These are phyloP conservation scores for Oehlia diaphana DNA, from an alignment of 192 early-diverging fungal genomes.

Conservation along the genomic window DNA sequence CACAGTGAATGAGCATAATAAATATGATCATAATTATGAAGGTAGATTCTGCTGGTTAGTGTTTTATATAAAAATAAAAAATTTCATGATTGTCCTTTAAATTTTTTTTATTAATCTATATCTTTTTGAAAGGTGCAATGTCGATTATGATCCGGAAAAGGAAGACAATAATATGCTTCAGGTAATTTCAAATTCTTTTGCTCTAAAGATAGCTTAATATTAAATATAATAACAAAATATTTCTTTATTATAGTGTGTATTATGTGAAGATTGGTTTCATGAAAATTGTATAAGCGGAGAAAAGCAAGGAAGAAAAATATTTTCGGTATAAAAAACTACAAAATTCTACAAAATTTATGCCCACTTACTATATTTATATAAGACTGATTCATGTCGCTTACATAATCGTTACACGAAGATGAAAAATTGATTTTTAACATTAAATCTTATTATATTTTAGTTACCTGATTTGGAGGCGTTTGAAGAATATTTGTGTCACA, in stretches of 20 bases:
- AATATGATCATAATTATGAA: conserved; percentile 82
- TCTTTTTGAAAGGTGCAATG: conserved; percentile 61
- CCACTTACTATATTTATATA: not conserved
- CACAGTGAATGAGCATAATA: conserved; percentile 64
- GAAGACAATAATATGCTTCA: conserved; percentile 76
- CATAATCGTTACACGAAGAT: not conserved
- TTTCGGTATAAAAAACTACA: not conserved
- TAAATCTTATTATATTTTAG: conserved; percentile 30
- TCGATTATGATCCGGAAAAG: conserved; percentile 67
- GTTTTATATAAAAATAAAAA: not conserved
- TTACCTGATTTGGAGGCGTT: conserved; percentile 55
- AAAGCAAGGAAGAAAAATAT: conserved; percentile 1
- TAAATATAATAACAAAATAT: not conserved
- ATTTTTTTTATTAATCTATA: not conserved
- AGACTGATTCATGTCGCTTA: not conserved
- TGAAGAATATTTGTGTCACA: conserved; percentile 70
- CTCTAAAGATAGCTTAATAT: not conserved
- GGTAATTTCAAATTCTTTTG: conserved; percentile 8
- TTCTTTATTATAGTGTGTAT: conserved; percentile 63
- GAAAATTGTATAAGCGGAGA: conserved; percentile 64
- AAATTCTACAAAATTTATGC: conserved; percentile 17
- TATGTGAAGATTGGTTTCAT: conserved; percentile 89
- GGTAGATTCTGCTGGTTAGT: conserved; percentile 78
- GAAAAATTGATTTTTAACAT: not conserved
- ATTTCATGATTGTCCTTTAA: not conserved